Conservation (phyloP, 2,329 filamentous ascomycete genomes). For the Leptographium lundbergii region DNA sequence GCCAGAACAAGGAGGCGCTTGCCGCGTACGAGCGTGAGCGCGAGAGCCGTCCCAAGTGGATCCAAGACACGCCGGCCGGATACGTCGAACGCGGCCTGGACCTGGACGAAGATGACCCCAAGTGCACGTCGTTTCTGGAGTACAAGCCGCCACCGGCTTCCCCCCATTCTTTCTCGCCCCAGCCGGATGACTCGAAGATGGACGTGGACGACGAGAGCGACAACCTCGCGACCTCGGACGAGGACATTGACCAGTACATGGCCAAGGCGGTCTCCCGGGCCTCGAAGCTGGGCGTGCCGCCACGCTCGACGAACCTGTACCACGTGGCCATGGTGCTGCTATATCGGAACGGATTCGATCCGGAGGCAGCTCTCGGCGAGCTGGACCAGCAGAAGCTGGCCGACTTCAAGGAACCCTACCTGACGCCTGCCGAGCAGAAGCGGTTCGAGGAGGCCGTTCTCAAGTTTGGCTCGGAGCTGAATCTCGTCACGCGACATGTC, state of each 20-base stretch:
- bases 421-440: constrained; percentile 67
- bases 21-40: constrained; percentile 75
- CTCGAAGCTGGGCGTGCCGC: constrained; percentile 55
- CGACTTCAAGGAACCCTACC: constrained; percentile 72
- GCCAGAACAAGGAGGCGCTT: constrained; percentile 65
- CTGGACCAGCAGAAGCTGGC: constrained; percentile 56
- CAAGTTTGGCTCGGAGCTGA: constrained; percentile 84
- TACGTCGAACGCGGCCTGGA: constrained; percentile 81
- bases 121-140: constrained; percentile 60
- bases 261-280: constrained; percentile 51
- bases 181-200: constrained; percentile 5
- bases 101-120: constrained; percentile 53
- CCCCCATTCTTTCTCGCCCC: neutral
- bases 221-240: constrained; percentile 23
- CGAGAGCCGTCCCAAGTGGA: constrained; percentile 80
- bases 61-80: constrained; percentile 80
- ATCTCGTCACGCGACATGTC: constrained; percentile 71
- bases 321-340: constrained; percentile 71
- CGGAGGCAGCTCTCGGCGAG: constrained; percentile 55
- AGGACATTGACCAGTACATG: constrained; percentile 68
- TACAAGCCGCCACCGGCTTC: constrained; percentile 56
- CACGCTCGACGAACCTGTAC: constrained; percentile 72
- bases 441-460: constrained; percentile 84
- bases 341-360: constrained; percentile 58
- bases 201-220: neutral